phyloP scores from a whole-genome alignment of 2,329 filamentous ascomycete species.

The Colletotrichum eremochloae region DNA sequence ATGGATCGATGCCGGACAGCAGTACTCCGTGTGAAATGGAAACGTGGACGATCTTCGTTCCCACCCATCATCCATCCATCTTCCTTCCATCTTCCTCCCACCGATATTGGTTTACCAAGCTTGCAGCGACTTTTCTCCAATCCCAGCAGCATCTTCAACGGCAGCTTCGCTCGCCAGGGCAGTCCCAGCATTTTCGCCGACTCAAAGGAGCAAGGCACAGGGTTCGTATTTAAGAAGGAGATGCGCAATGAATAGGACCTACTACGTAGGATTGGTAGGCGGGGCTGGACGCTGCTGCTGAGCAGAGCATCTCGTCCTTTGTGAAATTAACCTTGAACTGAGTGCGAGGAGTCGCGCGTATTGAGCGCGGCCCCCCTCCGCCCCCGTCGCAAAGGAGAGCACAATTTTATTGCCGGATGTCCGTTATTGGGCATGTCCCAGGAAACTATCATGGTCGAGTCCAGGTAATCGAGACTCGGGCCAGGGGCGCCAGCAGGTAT shows the following conservation, averaged over 20 bases:
- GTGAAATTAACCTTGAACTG: background rate
- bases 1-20: constrained; percentile 3
- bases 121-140: constrained; percentile 4
- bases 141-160: background rate
- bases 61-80: constrained; percentile 9
- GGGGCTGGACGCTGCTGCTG: no score
- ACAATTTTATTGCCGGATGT: constrained; percentile 29
- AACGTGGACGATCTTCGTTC: background rate
- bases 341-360: background rate
- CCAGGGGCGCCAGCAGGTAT: constrained; percentile 14
- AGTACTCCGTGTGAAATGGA: constrained; percentile 2
- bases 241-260: background rate
- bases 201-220: background rate
- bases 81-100: background rate
- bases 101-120: constrained; percentile 1
- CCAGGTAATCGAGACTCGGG: constrained; percentile 19
- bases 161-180: background rate
- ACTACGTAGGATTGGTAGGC: no score
- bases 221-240: constrained; percentile 10
- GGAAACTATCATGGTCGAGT: constrained; percentile 22
- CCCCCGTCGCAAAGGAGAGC: background rate
- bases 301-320: background rate
- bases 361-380: background rate
- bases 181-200: background rate
- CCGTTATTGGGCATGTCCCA: constrained; percentile 6